phyloP scores from a whole-genome alignment of 1,139 yeast genomes.

The Yamadazyma blattariae region DNA sequence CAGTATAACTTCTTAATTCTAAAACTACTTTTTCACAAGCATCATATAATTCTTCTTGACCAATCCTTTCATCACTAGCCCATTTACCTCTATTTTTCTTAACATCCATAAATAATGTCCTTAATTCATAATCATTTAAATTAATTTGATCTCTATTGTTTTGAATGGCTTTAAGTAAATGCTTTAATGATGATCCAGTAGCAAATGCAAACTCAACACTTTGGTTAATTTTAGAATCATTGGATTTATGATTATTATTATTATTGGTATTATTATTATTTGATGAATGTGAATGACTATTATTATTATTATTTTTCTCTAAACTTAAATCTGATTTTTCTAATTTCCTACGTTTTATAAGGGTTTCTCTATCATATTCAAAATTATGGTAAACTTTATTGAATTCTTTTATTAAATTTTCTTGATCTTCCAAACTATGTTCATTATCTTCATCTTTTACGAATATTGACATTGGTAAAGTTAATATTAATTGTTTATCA shows the following conservation, averaged over 20 bases:
- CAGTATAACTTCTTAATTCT: constrained; percentile 89
- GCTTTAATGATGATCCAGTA: constrained; percentile 78
- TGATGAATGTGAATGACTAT: neutral
- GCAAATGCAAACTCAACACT: constrained; percentile 29
- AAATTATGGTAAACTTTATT: constrained; percentile 76
- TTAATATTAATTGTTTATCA: constrained; percentile 27
- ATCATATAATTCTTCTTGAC: constrained; percentile 96
- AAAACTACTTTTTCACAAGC: constrained; percentile 94
- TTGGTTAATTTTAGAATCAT: neutral
- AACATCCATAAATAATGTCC: constrained; percentile 85
- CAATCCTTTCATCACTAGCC: constrained; percentile 92
- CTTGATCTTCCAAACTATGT: constrained; percentile 31
- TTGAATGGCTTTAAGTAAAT: constrained; percentile 75
- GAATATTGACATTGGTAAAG: constrained; percentile 29
- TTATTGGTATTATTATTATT: neutral
- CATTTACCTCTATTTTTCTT: constrained; percentile 94
- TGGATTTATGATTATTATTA: neutral
- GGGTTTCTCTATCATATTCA: constrained; percentile 78
- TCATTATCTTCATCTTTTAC: constrained; percentile 10
- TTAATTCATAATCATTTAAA: constrained; percentile 80
- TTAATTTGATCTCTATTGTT: constrained; percentile 69
- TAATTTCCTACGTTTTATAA: constrained; percentile 70
- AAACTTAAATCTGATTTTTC: constrained; percentile 78
- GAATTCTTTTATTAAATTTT: constrained; percentile 37
- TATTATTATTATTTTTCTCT: constrained; percentile 28